Conservation (phyloP, 1,284 basidiomycete genomes). For the Anthracocystis panici-leucophaei region DNA sequence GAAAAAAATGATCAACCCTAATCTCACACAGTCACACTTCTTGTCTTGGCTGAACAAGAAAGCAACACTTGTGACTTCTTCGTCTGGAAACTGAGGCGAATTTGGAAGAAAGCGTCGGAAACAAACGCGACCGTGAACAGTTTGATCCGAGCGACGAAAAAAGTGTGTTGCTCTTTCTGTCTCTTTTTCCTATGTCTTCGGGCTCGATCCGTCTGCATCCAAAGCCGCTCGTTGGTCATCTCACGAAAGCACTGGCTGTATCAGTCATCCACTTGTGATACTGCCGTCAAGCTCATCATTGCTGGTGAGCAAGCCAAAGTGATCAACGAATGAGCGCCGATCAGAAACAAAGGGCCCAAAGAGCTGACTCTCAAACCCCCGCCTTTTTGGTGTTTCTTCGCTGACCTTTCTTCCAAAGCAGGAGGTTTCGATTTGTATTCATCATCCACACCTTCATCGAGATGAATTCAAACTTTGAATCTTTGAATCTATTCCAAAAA, state of each 20-base stretch:
- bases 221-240: no score
- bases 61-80: background rate
- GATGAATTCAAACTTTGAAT: background rate
- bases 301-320: background rate
- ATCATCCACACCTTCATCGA: background rate
- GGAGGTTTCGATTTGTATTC: background rate
- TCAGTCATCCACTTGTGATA: no score
- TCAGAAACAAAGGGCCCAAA: background rate
- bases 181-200: background rate
- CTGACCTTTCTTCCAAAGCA: conserved; percentile 2
- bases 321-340: conserved; percentile 3
- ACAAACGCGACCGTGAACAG: background rate
- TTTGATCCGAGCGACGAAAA: no score
- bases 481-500: background rate
- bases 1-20: no score
- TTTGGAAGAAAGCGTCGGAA: conserved; percentile 39
- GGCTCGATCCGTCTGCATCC: no score
- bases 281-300: background rate
- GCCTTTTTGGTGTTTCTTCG: conserved; percentile 5
- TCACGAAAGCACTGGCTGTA: no score
- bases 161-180: background rate
- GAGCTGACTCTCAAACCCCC: conserved; percentile 5
- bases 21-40: no score
- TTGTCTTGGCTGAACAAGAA: no score
- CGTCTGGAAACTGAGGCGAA: conserved; percentile 4